Base-by-base conservation (phyloP, 129 eudicot species). In the Centella asiatica region DNA sequence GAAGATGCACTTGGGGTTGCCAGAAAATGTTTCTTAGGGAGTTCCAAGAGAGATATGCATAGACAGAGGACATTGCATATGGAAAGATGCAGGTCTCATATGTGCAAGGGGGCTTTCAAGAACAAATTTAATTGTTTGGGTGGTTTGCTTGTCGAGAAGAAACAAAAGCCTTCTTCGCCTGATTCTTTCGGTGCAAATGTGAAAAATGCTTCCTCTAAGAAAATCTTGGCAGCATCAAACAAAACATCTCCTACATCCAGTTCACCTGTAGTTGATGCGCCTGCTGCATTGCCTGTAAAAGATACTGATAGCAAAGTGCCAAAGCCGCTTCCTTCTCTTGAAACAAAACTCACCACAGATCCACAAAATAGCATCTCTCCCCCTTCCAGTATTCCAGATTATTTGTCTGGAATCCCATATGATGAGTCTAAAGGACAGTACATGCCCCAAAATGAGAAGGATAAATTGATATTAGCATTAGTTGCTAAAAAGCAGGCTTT, bases 401-500 rank as follows among this genome's bases (percentile, higher is more conserved):
- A 78, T 64, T 76, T 46, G 45, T 67, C 83, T 12, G 63, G 65
- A 8, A 87, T 83, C 39, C 85, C 78, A 5, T 80, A 65, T 66
- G 87, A 86, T 71, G 69, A 67, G 46, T 57, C 80, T 15, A 60
- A 49, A 9, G 76, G 78, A n/a, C 81, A 84, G 44, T 78, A 73
- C 57, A 83, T 68, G 46, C 62, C 87, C 0, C 81, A 81, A 62
- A 90, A 92, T 71, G 86, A 84, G 40, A 87, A 87, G 37, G 99
- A 87, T 60, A 96, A 87, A 70, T 80, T 78, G 81, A 81, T 92
- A 0, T 65, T 84, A 49, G 71, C 72, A 56, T 77, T 92, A 66
- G 52, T 84, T 64, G 71, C 80, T 69, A 90, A 84, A 72, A 72
- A 87, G 25, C 80, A 85, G 79, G 99, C 87, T 72, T 81, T 87